Evolutionary conservation across 148 eudicot genomes (phyloP).

Genomic region (Polygonum maritimum): DNA sequence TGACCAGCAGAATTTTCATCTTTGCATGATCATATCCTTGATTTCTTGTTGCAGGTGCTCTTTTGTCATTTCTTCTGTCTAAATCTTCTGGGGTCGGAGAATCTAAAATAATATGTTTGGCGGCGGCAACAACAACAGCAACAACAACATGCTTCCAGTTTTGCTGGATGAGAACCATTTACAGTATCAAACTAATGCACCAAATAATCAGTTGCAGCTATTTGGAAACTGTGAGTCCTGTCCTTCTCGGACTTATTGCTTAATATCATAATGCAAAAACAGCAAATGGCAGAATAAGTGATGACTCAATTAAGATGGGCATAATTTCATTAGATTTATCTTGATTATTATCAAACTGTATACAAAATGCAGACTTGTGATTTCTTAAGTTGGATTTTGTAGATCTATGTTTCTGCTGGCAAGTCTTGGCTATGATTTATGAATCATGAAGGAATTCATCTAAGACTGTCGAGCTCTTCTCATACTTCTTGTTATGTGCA

Average conservation of each 20-base stretch:
- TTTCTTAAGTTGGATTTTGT: too few species aligned
- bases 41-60: not conserved
- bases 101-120: constrained; percentile 46
- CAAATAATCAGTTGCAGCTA: constrained; percentile 68
- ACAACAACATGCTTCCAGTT: constrained; percentile 41
- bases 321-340: too few species aligned
- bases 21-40: not conserved
- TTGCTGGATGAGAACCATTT: constrained; percentile 50
- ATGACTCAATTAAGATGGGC: too few species aligned
- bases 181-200: constrained; percentile 46
- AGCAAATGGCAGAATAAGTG: not conserved
- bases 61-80: not conserved
- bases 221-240: constrained; percentile 58
- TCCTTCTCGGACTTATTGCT: not conserved
- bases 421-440: not conserved
- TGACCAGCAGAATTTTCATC: not conserved
- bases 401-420: too few species aligned
- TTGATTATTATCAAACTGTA: too few species aligned
- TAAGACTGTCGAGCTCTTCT: too few species aligned
- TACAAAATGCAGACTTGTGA: too few species aligned
- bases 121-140: constrained; percentile 27
- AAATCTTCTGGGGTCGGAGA: not conserved
- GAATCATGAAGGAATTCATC: not conserved
- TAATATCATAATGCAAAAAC: not conserved
- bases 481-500: constrained; percentile 14